Percentiles rank a stretch among this genome's conserved stretches.
Conservation (phyloP, 257 asterid genomes). For the Capsicum chinense region DNA sequence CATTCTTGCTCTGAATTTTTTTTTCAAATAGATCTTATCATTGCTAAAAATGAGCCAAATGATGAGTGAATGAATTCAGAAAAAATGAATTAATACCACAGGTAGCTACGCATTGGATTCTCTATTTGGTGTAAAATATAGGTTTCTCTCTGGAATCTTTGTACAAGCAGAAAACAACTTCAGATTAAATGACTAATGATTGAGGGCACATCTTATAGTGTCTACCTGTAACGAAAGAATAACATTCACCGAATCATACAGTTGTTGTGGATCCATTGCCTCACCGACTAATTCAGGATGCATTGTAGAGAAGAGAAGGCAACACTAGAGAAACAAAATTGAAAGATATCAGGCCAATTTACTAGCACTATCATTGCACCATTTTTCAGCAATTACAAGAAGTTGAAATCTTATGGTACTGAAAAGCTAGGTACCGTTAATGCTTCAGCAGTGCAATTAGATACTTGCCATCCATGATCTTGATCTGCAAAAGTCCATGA, state of each 20-base stretch:
- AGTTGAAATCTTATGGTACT: neutral
- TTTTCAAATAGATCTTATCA: neutral
- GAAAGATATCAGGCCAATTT: neutral
- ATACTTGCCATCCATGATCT: constrained; percentile 97
- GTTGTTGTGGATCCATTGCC: constrained; percentile 60
- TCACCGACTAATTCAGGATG: constrained; percentile 76
- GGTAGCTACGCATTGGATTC: neutral
- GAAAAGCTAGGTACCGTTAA: constrained; percentile 53
- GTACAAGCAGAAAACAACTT: neutral
- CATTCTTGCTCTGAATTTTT: constrained; percentile 74
- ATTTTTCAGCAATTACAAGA: neutral
- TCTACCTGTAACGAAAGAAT: constrained; percentile 72
- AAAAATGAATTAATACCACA: neutral
- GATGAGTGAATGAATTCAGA: neutral
- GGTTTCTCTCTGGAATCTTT: neutral
- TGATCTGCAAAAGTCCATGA: constrained; percentile 90
- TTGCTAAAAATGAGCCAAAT: neutral
- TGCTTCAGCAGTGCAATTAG: constrained; percentile 90
- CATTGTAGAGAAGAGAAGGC: constrained; percentile 81
- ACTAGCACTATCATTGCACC: neutral
- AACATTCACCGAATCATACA: constrained; percentile 79
- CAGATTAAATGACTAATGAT: neutral
- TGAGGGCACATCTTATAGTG: neutral
- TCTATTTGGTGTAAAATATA: neutral
- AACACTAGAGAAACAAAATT: constrained; percentile 49